Evolutionary conservation across 2,329 filamentous ascomycete species (phyloP).

Genomic region (Tolypocladium capitatum): DNA sequence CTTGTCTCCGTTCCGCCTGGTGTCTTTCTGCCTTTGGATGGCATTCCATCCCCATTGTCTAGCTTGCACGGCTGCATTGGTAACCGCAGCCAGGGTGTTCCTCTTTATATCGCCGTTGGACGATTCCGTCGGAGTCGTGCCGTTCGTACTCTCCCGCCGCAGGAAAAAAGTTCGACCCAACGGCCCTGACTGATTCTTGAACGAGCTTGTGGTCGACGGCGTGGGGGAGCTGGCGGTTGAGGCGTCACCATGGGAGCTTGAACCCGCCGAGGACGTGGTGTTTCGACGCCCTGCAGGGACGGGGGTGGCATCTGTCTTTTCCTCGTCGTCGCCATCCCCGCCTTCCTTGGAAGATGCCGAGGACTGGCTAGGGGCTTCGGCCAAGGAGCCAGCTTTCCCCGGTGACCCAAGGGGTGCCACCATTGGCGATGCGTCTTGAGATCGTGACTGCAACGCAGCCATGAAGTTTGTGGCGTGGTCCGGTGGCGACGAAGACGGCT

Average conservation of each 20-base stretch:
- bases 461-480: conserved; percentile 52
- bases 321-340: conserved; percentile 23
- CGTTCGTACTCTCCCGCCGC: conserved; percentile 23
- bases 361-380: conserved; percentile 32
- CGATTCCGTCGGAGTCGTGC: conserved; percentile 22
- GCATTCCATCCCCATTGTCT: conserved; percentile 48
- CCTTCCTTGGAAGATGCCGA: conserved; percentile 35
- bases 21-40: conserved; percentile 35
- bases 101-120: conserved; percentile 27
- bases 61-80: conserved; percentile 40
- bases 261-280: conserved; percentile 24
- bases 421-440: conserved; percentile 40
- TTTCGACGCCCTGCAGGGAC: conserved; percentile 19
- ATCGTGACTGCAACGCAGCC: conserved; percentile 52
- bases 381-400: conserved; percentile 21
- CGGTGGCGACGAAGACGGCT: conserved; percentile 39
- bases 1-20: conserved; percentile 19
- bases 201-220: conserved; percentile 21
- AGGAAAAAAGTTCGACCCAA: conserved; percentile 26
- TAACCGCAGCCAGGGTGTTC: conserved; percentile 39
- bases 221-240: conserved; percentile 12
- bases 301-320: conserved; percentile 14
- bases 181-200: conserved; percentile 26
- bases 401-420: conserved; percentile 26
- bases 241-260: conserved; percentile 11